Evolutionary conservation across 345 rosid genomes (phyloP), one percentile per base, ranked within the genome.

Genomic region (Geranium rotundifolium): DNA sequence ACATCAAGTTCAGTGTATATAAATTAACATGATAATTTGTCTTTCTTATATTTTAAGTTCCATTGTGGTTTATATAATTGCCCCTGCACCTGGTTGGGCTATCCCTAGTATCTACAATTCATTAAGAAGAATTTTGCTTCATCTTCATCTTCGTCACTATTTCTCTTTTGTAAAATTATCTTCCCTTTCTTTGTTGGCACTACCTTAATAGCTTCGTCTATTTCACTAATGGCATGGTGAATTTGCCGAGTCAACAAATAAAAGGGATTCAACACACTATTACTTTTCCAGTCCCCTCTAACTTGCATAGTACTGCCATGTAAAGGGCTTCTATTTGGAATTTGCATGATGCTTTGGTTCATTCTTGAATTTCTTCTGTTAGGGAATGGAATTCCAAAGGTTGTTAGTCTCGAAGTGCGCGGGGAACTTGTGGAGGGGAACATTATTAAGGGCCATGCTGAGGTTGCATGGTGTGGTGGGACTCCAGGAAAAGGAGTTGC

Each of bases 391-490:
- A 84, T 89, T 69, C 98, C 98, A 62, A 92, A 89, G 82, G 96
- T 81, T 80, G 80, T 84, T 70, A 82, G 75, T 80, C 88, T 92
- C 75, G 96, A 92, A 79, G 86, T 92, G 57, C 71, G 58, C 2
- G 98, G 98, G 29, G 95, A 87, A 68, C 80, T 92, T 60, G 82
- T 89, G 46, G 98, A 92, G 75, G 98, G 96, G 66, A 84, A 82
- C 67, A 57, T 71, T 57, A 63, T 92, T 66, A 84, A 73, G 71
- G 96, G 96, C 52, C 72, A 77, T 58, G 91, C 90, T 68, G 78
- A 80, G 74, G 85, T 92, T 71, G 96, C 98, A 70, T 92, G 98
- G 98, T 87, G 96, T 63, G 98, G 98, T 66, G 98, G 95, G 68
- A 87, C 84, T 68, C 96, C 96, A 0, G 96, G 95, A 64, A 92